Evolutionary conservation across 306 rosid genomes (phyloP).

Genomic region (Gleditsia sinensis): DNA sequence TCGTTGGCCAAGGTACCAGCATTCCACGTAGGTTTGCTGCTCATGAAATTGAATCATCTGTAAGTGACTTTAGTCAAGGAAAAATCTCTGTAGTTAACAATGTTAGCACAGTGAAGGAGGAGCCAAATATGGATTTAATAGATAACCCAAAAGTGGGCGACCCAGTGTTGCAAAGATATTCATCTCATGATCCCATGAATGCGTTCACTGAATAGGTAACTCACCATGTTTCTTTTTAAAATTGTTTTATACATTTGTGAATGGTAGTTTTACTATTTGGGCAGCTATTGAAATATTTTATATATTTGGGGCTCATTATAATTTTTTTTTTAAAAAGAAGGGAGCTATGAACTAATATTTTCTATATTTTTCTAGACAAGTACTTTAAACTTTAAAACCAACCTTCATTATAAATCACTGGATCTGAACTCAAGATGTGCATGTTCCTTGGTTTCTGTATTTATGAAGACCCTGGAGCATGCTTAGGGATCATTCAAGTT

Average conservation of each 20-base stretch:
- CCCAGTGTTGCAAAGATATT: constrained; percentile 41
- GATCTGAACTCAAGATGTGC: not conserved
- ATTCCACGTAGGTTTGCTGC: constrained; percentile 58
- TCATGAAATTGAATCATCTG: constrained; percentile 51
- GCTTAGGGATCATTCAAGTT: constrained; percentile 2
- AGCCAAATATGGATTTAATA: constrained; percentile 44
- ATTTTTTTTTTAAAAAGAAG: not conserved
- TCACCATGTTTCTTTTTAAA: not conserved
- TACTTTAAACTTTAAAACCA: constrained; percentile 22
- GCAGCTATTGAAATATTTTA: not conserved
- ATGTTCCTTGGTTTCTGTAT: not conserved
- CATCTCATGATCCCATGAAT: constrained; percentile 49
- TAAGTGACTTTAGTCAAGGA: constrained; percentile 47
- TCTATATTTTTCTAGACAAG: not conserved
- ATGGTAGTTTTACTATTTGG: constrained; percentile 16
- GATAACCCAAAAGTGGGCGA: constrained; percentile 44
- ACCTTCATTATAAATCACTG: no score
- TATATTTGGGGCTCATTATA: not conserved
- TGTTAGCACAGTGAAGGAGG: constrained; percentile 55
- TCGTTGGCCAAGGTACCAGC: constrained; percentile 49
- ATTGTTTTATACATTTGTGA: constrained; percentile 27
- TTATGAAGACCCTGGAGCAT: constrained; percentile 5
- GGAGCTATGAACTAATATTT: constrained; percentile 19
- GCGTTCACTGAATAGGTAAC: constrained; percentile 61
- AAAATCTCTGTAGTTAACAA: constrained; percentile 44